Evolutionary conservation across 2,329 filamentous ascomycete genomes (phyloP), one percentile per base, ranked within the genome.

Genomic region (Epichloe sp.): DNA sequence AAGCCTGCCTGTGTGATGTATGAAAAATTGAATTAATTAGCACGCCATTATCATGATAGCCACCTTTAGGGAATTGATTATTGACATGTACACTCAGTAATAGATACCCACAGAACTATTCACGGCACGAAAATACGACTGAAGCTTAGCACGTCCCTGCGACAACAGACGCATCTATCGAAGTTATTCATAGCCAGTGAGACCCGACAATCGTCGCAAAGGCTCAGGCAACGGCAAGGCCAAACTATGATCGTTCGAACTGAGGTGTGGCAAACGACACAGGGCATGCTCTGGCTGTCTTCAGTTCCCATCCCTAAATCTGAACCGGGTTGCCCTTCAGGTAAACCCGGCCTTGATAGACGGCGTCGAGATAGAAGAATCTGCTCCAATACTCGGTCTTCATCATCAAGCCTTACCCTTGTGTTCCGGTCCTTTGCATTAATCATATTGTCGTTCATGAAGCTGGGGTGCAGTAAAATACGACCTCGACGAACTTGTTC

Each of bases 171-270:
- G 64, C 93, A 98, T 63, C 88, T 94, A 56, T 90, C 88, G 65
- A 95, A 97, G 65, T 97, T 97, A 65, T 96, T 94, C 82, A 95
- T 90, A 3, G 93, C 93, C 55, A 97, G 75, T 43, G 88, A 91
- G 37, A 97, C 86, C 35, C 93, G 78, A 64, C 93, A 97, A 58
- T 97, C 93, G 65, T 98, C 93, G 64, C 93, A 97, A 12, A 97
- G 76, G 58, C 88, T 91, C 52, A 98, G 75, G 64, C 93, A 98
- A 2, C 93, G 86, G 65, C 93, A 98, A 0, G 93, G 93, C 93
- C 93, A 97, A 2, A 95, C 85, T 50, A 98, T 86, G 54, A 97
- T 86, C 7, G 87, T 94, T 17, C 93, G 77, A 3, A 89, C 82
- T n/a, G 79, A 78, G 50, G 82, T 82, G 65, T 97, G 91, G 63